phyloP scores from a whole-genome alignment of 2,329 filamentous ascomycete genomes.

The Aspergillus latus region DNA sequence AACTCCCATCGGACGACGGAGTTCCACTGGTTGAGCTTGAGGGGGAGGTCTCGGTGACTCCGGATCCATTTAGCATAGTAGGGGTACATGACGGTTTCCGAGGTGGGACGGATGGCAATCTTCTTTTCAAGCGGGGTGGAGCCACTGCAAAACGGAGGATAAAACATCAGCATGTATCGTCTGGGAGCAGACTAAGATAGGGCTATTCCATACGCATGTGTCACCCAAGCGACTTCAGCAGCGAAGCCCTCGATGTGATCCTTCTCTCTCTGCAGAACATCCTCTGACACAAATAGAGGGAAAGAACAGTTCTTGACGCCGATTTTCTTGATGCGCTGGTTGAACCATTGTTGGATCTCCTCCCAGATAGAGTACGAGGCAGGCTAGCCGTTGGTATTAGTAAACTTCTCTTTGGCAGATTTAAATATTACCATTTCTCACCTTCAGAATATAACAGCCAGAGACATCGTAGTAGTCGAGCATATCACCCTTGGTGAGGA shows the following conservation, averaged over 20 bases:
- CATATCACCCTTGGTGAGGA: slow-evolving; percentile 95
- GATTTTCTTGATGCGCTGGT: slow-evolving; percentile 76
- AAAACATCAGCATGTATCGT: slow-evolving; percentile 7
- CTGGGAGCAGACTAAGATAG: slow-evolving; percentile 2
- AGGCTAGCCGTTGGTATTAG: slow-evolving; percentile 45
- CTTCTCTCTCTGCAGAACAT: slow-evolving; percentile 84
- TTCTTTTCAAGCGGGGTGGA: slow-evolving; percentile 87
- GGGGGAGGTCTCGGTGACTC: slow-evolving; percentile 88
- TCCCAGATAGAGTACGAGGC: slow-evolving; percentile 69
- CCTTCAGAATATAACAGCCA: slow-evolving; percentile 94
- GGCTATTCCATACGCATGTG: slow-evolving; percentile 43
- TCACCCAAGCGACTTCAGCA: slow-evolving; percentile 60
- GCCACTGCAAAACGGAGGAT: slow-evolving; percentile 57
- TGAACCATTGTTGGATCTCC: slow-evolving; percentile 59
- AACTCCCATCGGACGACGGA: slow-evolving; percentile 95
- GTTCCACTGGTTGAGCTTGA: slow-evolving; percentile 98
- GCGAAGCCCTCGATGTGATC: slow-evolving; percentile 99
- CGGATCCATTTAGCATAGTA: slow-evolving; percentile 98
- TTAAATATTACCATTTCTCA: slow-evolving; percentile 21
- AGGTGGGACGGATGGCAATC: slow-evolving; percentile 68
- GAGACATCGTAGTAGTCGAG: slow-evolving; percentile 97
- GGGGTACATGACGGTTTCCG: slow-evolving; percentile 85
- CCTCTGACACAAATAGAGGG: slow-evolving; percentile 90
- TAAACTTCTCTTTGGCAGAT: neutral
- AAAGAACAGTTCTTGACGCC: slow-evolving; percentile 96